Evolutionary conservation across 2,329 filamentous ascomycete genomes (phyloP).

Genomic region (Monascus ruber): DNA sequence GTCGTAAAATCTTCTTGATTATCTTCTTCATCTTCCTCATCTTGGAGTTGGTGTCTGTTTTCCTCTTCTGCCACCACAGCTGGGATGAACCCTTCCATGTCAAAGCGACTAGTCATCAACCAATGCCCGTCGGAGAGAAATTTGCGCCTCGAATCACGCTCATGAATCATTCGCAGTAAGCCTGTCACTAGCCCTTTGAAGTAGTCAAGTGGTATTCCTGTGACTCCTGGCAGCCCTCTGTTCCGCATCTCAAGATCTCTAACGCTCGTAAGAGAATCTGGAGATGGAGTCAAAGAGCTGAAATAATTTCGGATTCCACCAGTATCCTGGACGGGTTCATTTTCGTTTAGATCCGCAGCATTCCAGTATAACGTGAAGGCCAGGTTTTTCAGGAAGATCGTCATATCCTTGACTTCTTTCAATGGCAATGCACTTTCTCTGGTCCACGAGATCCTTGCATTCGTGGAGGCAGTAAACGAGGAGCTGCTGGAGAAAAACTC

Average conservation of each 20-base stretch:
- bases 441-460: conserved; percentile 44
- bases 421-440: conserved; percentile 58
- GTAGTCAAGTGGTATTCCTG: conserved; percentile 64
- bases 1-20: conserved; percentile 36
- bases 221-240: conserved; percentile 47
- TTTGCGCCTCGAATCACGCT: conserved; percentile 76
- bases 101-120: conserved; percentile 81
- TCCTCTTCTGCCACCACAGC: conserved; percentile 84
- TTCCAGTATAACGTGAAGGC: conserved; percentile 85
- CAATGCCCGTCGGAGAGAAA: conserved; percentile 80
- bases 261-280: conserved; percentile 13
- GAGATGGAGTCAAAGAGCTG: conserved; percentile 12
- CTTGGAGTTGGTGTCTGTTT: conserved; percentile 55
- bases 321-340: conserved; percentile 25
- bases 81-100: conserved; percentile 78
- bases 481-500: conserved; percentile 66
- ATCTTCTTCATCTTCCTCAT: conserved; percentile 50
- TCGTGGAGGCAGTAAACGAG: conserved; percentile 30
- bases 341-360: conserved; percentile 50
- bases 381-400: conserved; percentile 78
- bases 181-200: conserved; percentile 70
- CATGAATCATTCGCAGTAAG: conserved; percentile 77
- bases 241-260: conserved; percentile 27
- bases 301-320: conserved; percentile 39
- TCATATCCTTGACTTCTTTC: conserved; percentile 60